Conservation (phyloP, 2,329 filamentous ascomycete species). For the Fusarium falciforme region DNA sequence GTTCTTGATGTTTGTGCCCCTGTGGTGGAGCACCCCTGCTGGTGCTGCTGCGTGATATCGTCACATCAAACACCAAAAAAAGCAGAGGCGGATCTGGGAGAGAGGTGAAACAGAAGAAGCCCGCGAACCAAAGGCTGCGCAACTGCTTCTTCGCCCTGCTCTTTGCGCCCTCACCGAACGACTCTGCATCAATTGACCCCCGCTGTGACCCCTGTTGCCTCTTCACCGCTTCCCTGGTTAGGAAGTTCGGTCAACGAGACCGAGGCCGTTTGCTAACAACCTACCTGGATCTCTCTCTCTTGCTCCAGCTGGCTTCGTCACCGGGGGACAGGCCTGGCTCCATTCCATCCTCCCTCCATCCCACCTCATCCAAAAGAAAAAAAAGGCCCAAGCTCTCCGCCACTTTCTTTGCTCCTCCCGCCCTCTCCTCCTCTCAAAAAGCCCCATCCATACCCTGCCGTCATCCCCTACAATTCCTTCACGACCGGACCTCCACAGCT, state of each 20-base stretch:
- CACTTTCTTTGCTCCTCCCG: constrained; percentile 35
- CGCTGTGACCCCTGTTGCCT: constrained; percentile 11
- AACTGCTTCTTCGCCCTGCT: constrained; percentile 8
- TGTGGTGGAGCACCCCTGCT: constrained; percentile 18
- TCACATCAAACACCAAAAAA: constrained; percentile 24
- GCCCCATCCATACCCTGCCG: constrained; percentile 32
- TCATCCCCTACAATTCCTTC: constrained; percentile 34
- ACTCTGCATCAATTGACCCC: constrained; percentile 25
- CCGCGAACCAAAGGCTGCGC: constrained; percentile 9
- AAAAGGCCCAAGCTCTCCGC: constrained; percentile 41
- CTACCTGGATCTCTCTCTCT: neutral
- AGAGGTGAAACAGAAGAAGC: neutral
- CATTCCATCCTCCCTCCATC: constrained; percentile 33
- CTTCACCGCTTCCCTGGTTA: constrained; percentile 30
- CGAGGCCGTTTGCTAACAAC: neutral
- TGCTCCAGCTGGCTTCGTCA: constrained; percentile 19
- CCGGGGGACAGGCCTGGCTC: constrained; percentile 15
- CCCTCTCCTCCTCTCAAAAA: constrained; percentile 27
- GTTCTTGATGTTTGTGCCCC: constrained; percentile 9
- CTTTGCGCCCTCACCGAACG: constrained; percentile 22
- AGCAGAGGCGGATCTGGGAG: constrained; percentile 22
- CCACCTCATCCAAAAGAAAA: neutral
- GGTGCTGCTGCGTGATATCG: constrained; percentile 20
- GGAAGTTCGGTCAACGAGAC: constrained; percentile 26
- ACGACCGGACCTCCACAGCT: constrained; percentile 7